Conservation (phyloP, 2,329 filamentous ascomycete species). For the Talaromyces sp. region DNA sequence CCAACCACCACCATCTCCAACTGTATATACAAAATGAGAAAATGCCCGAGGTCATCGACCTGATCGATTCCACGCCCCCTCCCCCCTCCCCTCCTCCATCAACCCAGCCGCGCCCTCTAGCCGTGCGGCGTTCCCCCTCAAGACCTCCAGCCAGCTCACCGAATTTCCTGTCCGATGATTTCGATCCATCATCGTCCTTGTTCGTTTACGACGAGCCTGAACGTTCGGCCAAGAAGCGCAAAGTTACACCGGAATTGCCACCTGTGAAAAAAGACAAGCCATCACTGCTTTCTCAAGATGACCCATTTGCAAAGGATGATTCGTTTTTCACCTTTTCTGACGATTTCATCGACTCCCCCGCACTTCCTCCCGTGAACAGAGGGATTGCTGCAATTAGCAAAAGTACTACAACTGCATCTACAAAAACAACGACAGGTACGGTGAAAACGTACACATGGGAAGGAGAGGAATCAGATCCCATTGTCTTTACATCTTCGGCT, state of each 20-base stretch:
- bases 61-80: slow-evolving; percentile 32
- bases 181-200: slow-evolving; percentile 8
- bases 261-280: not conserved
- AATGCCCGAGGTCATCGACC: slow-evolving; percentile 37
- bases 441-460: slow-evolving; percentile 14
- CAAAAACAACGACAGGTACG: not conserved
- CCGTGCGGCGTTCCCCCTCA: slow-evolving; percentile 9
- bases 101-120: slow-evolving; percentile 11
- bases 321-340: slow-evolving; percentile 11
- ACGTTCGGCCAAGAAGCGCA: slow-evolving; percentile 8
- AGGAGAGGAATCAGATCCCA: slow-evolving; percentile 33
- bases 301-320: not conserved
- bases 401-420: not conserved
- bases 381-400: not conserved
- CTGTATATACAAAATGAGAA: not conserved
- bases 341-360: slow-evolving; percentile 5
- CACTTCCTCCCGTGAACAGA: not conserved
- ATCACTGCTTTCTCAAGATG: not conserved
- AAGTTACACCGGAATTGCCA: slow-evolving; percentile 3
- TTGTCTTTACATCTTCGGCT: slow-evolving; percentile 39
- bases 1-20: not conserved
- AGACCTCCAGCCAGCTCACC: slow-evolving; percentile 9
- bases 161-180: slow-evolving; percentile 13
- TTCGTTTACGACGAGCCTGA: slow-evolving; percentile 10
- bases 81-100: slow-evolving; percentile 13